Conservation (phyloP, 192 early-diverging fungal genomes). For the Dispira parvispora region DNA sequence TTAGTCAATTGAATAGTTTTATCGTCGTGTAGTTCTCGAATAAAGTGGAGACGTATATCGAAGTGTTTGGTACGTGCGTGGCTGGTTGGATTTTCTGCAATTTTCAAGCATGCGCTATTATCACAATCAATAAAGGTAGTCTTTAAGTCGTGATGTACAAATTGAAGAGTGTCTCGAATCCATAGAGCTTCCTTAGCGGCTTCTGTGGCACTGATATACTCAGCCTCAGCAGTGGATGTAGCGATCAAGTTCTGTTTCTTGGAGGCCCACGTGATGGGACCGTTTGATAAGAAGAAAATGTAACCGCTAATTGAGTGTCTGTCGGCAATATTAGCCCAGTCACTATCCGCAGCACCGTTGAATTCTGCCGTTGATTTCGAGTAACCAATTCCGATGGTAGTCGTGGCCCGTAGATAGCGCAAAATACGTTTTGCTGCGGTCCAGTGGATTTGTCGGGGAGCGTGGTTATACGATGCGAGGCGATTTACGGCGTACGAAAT, state of each 20-base stretch:
- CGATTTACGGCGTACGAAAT: background rate
- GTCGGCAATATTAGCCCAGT: background rate
- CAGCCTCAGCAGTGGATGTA: background rate
- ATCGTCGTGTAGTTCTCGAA: background rate
- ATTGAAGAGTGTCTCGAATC: background rate
- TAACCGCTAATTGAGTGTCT: background rate
- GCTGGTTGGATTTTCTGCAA: background rate
- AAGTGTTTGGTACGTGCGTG: background rate
- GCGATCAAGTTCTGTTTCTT: background rate
- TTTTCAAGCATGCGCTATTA: background rate
- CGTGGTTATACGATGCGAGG: background rate
- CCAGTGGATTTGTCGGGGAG: background rate
- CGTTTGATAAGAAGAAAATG: background rate
- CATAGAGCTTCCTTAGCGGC: background rate
- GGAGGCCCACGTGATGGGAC: background rate
- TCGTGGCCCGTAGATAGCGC: background rate
- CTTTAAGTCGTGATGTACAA: no score
- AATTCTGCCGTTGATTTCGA: background rate
- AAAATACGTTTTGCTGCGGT: background rate
- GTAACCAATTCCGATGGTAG: background rate
- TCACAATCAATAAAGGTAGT: slow-evolving; percentile 1
- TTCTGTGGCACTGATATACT: background rate
- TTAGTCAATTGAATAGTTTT: background rate
- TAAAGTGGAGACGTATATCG: background rate
- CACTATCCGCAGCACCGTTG: background rate